Evolutionary conservation across 1,139 yeast species (phyloP).

Genomic region (Meyerozyma athensensis): DNA sequence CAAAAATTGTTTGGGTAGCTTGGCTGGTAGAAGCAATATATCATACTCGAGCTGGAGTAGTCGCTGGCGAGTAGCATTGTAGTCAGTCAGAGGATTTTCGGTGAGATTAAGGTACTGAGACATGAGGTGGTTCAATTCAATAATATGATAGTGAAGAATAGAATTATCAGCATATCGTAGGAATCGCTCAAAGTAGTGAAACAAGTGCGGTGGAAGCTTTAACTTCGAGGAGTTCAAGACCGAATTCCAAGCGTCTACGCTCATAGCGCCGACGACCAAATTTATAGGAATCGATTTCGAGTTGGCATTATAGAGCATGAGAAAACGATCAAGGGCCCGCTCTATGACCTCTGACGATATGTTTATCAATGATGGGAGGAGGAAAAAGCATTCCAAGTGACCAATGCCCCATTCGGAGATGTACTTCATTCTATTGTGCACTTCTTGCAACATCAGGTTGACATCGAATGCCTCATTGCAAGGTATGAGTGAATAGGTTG

Average conservation of each 20-base stretch:
- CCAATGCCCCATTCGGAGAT: background rate
- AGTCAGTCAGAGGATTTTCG: background rate
- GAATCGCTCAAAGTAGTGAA: background rate
- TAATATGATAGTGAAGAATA: background rate
- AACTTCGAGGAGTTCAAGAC: background rate
- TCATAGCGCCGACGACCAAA: background rate
- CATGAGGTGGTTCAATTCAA: background rate
- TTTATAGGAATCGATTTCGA: background rate
- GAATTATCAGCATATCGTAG: background rate
- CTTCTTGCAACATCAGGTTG: background rate
- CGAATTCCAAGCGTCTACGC: constrained; percentile 1
- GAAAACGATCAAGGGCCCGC: background rate
- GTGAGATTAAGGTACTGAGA: background rate
- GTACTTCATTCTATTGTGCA: background rate
- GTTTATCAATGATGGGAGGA: background rate
- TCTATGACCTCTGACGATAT: background rate
- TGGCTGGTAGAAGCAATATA: background rate
- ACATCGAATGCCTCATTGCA: background rate
- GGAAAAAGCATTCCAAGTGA: background rate
- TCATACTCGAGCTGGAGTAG: constrained; percentile 1
- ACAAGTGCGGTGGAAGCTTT: background rate
- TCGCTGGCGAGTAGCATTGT: background rate
- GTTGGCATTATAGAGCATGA: background rate
- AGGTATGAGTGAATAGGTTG: background rate
- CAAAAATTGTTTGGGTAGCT: constrained; percentile 1